These are phyloP conservation scores for Boletus edulis DNA, from an alignment of 768 basidiomycete genomes.

Conservation along the genomic window DNA sequence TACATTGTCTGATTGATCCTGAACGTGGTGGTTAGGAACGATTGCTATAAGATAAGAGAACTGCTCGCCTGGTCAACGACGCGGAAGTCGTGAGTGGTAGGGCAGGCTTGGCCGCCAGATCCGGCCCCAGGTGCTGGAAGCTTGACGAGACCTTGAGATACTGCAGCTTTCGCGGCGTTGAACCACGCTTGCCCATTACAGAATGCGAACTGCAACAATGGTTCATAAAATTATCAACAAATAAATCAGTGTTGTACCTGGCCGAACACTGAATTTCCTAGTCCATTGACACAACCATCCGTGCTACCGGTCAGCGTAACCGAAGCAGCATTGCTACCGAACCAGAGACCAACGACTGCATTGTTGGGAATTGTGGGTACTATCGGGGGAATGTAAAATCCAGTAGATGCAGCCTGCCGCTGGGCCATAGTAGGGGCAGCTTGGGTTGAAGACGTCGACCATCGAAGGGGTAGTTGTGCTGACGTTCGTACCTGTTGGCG, in stretches of 20 bases:
- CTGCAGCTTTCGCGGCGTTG: slow-evolving; percentile 18
- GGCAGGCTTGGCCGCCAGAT: slow-evolving; percentile 20
- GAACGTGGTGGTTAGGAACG: neutral
- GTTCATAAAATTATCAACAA: neutral
- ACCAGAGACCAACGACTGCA: slow-evolving; percentile 28
- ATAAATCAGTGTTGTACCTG: slow-evolving; percentile 11
- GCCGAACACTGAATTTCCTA: slow-evolving; percentile 22
- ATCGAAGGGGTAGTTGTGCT: neutral
- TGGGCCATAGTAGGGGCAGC: neutral
- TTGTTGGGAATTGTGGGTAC: slow-evolving; percentile 23
- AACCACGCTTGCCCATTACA: slow-evolving; percentile 28
- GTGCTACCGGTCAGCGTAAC: slow-evolving; percentile 24
- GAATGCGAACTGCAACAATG: slow-evolving; percentile 17
- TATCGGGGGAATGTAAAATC: slow-evolving; percentile 22
- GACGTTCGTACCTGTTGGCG: neutral
- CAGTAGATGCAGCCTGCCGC: slow-evolving; percentile 15
- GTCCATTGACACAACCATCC: slow-evolving; percentile 22
- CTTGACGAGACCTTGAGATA: slow-evolving; percentile 17
- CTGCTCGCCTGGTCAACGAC: slow-evolving; percentile 23
- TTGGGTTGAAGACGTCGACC: neutral
- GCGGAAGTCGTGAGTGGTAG: slow-evolving; percentile 27
- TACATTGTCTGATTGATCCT: slow-evolving; percentile 31
- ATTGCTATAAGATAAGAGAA: neutral
- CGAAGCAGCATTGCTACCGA: slow-evolving; percentile 25
- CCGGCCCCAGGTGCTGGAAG: slow-evolving; percentile 22